Conservation (phyloP, 2,329 filamentous ascomycete genomes). For the Blastomyces emzantsi region DNA sequence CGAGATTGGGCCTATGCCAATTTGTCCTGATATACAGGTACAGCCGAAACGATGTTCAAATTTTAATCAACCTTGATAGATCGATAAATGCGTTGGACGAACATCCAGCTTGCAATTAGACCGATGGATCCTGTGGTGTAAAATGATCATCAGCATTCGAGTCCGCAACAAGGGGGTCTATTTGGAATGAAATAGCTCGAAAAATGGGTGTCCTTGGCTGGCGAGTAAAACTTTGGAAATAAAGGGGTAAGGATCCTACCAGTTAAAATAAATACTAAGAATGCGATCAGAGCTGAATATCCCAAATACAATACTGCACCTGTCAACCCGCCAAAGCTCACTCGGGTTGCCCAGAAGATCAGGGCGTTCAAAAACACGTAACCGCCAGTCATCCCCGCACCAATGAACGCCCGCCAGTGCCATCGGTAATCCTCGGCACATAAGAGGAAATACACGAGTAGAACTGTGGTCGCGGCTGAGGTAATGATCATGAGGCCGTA, state of each 20-base stretch:
- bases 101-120: conserved; percentile 90
- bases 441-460: conserved; percentile 93
- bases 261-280: conserved; percentile 86
- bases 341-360: conserved; percentile 80
- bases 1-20: background rate
- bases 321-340: conserved; percentile 74
- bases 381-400: conserved; percentile 76
- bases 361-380: conserved; percentile 92
- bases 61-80: conserved; percentile 97
- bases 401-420: conserved; percentile 95
- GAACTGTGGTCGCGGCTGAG: conserved; percentile 78
- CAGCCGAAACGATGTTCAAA: background rate
- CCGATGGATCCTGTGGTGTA: conserved; percentile 69
- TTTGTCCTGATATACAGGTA: background rate
- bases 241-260: conserved; percentile 50
- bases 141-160: background rate
- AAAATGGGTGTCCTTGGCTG: conserved; percentile 16
- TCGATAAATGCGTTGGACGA: conserved; percentile 84
- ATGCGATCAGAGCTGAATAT: conserved; percentile 81
- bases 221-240: conserved; percentile 7
- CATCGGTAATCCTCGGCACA: conserved; percentile 98
- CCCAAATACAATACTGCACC: conserved; percentile 88
- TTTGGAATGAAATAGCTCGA: conserved; percentile 6
- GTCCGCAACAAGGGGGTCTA: background rate
- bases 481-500: conserved; percentile 97